phyloP scores from a whole-genome alignment of 148 eudicot genomes.

The Silene uniflora region DNA sequence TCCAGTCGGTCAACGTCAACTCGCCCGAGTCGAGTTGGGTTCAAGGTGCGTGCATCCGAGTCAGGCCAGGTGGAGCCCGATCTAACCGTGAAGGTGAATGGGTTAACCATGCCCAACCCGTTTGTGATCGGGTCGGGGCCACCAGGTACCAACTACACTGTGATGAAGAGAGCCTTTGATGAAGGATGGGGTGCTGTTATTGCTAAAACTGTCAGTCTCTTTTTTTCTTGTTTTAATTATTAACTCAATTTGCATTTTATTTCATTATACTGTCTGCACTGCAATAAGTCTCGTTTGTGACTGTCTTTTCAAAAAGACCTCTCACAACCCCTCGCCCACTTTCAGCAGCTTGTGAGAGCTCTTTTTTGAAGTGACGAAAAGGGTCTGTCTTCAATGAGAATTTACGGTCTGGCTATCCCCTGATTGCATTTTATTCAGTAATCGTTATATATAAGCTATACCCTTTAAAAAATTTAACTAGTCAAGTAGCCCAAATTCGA shows the following conservation, averaged over 20 bases:
- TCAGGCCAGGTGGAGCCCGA: constrained; percentile 48
- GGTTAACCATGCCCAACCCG: constrained; percentile 95
- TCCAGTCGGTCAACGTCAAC: constrained; percentile 8
- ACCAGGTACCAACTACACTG: constrained; percentile 95
- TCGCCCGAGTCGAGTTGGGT: constrained; percentile 42
- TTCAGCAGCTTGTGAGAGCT: too few species aligned
- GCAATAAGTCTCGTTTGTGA: too few species aligned
- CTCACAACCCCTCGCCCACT: too few species aligned
- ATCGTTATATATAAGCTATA: too few species aligned
- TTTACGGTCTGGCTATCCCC: too few species aligned
- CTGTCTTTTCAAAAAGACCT: too few species aligned
- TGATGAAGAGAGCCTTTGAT: constrained; percentile 94
- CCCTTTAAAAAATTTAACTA: too few species aligned
- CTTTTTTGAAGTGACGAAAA: too few species aligned
- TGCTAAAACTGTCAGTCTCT: constrained; percentile 75
- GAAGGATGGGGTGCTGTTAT: constrained; percentile 99
- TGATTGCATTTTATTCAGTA: background rate
- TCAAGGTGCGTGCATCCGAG: constrained; percentile 39
- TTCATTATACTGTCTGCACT: background rate
- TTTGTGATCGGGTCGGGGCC: constrained; percentile 99
- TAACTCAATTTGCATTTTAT: background rate
- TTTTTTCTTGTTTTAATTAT: background rate
- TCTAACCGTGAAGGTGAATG: constrained; percentile 82
- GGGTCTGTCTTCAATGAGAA: too few species aligned
- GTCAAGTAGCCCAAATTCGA: too few species aligned